Conservation (phyloP, 1,284 basidiomycete species). For the Thelephora terrestris region DNA sequence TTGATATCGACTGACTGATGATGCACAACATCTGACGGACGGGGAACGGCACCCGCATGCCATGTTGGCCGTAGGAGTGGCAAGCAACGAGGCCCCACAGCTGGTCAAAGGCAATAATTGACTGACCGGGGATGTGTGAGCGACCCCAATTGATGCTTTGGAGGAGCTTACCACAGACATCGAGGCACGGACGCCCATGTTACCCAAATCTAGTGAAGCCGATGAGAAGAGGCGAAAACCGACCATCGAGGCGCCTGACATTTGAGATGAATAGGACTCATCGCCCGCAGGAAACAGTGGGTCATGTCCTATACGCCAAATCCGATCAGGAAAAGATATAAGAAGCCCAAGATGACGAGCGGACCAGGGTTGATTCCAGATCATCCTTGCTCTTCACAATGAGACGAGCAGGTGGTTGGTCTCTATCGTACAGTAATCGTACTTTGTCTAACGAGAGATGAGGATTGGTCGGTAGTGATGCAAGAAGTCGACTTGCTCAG, state of each 20-base stretch:
- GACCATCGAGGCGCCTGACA: conserved; percentile 34
- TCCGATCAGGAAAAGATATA: conserved; percentile 6
- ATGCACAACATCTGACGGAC: conserved; percentile 76
- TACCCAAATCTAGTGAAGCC: conserved; percentile 47
- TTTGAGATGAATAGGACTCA: conserved; percentile 86
- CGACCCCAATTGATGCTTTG: not conserved
- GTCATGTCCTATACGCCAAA: conserved; percentile 62
- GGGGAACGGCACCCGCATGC: conserved; percentile 81
- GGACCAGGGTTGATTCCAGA: conserved; percentile 59
- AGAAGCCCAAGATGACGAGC: conserved; percentile 22
- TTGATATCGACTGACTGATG: conserved; percentile 75
- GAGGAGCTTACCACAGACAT: conserved; percentile 63
- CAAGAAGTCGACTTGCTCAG: conserved; percentile 16
- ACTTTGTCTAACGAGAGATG: conserved; percentile 52
- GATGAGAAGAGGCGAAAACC: conserved; percentile 5
- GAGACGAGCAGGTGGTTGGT: conserved; percentile 69
- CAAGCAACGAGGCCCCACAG: conserved; percentile 84
- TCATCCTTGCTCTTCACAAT: conserved; percentile 61
- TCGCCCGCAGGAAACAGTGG: conserved; percentile 77
- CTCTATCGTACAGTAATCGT: conserved; percentile 72
- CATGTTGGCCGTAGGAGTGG: conserved; percentile 71
- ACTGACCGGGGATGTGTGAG: conserved; percentile 30
- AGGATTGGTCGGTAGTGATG: not conserved
- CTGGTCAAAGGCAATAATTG: conserved; percentile 76
- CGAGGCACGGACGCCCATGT: conserved; percentile 75